Percentiles rank a stretch among this genome's conserved stretches.
These are phyloP conservation scores for Orychophragmus violaceus DNA, from an alignment of 345 rosid species.

Conservation along the genomic window DNA sequence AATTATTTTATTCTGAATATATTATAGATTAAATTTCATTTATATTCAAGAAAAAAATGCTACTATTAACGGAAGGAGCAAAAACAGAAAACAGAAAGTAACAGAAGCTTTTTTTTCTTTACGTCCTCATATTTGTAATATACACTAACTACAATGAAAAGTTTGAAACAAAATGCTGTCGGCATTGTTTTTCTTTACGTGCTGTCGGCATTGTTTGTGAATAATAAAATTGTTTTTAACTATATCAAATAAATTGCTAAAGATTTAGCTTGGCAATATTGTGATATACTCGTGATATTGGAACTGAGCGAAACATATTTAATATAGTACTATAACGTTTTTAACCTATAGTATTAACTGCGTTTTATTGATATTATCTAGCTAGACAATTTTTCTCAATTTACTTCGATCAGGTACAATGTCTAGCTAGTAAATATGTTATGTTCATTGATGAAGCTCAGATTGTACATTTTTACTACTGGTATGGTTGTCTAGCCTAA, in stretches of 20 bases:
- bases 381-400: not conserved
- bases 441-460: not conserved
- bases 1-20: not conserved
- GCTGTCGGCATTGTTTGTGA: slow-evolving; percentile 20
- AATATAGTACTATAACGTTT: not conserved
- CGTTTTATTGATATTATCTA: not conserved
- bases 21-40: not conserved
- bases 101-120: slow-evolving; percentile 24
- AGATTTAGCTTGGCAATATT: not conserved
- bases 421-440: not conserved
- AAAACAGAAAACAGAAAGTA: slow-evolving; percentile 32
- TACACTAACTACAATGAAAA: not conserved
- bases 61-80: slow-evolving; percentile 13
- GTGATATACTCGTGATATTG: too few species aligned
- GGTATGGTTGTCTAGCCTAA: not conserved
- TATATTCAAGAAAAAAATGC: not conserved
- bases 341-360: not conserved
- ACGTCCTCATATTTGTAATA: not conserved
- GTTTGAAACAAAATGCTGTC: slow-evolving; percentile 10
- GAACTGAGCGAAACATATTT: not conserved
- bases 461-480: not conserved
- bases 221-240: not conserved
- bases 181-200: not conserved
- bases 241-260: slow-evolving; percentile 1
- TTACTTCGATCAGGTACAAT: not conserved